A percentile compares a stretch with the other conserved stretches of the same genome.
These are phyloP conservation scores for Naumovozyma castellii DNA, from an alignment of 805 yeast genomes.

Conservation along the genomic window DNA sequence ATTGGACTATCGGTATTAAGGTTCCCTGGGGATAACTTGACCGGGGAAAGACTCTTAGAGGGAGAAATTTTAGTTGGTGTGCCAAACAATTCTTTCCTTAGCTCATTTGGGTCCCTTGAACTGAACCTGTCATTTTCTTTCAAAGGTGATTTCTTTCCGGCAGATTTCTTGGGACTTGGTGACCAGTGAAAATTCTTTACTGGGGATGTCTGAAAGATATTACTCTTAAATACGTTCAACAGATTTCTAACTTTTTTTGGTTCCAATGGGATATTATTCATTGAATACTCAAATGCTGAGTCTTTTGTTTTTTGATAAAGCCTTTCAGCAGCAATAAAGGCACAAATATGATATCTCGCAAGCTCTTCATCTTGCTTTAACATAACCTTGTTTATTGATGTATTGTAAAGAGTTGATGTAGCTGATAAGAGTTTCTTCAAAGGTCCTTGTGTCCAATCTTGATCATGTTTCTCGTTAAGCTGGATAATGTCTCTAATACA, in stretches of 20 bases:
- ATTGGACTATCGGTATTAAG: conserved; percentile 2
- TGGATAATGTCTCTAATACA: conserved; percentile 23
- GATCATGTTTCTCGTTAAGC: conserved; percentile 9
- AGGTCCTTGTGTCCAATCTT: conserved; percentile 23
- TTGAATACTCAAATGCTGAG: conserved; percentile 35
- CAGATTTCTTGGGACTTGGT: conserved; percentile 20
- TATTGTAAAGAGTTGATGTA: conserved; percentile 34
- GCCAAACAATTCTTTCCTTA: conserved; percentile 23
- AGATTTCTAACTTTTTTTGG: conserved; percentile 33
- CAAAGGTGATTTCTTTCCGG: conserved; percentile 11
- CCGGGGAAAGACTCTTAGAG: conserved; percentile 3
- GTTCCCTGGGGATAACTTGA: background rate
- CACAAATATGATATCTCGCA: conserved; percentile 61
- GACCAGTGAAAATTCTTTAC: conserved; percentile 24
- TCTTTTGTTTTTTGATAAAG: conserved; percentile 33
- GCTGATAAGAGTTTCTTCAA: conserved; percentile 22
- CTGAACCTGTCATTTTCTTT: conserved; percentile 20
- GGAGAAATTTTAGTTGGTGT: conserved; percentile 18
- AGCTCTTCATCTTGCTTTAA: conserved; percentile 48
- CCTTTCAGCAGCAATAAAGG: conserved; percentile 48
- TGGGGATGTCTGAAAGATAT: conserved; percentile 30
- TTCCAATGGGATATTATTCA: conserved; percentile 51
- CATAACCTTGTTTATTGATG: conserved; percentile 44
- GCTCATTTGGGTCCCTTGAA: conserved; percentile 21
- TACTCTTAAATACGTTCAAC: conserved; percentile 38